Evolutionary conservation across 108 stramenopile genomes (phyloP), one percentile per base, ranked within the genome.

Genomic region (Cyclotella choctawhatcheeana): DNA sequence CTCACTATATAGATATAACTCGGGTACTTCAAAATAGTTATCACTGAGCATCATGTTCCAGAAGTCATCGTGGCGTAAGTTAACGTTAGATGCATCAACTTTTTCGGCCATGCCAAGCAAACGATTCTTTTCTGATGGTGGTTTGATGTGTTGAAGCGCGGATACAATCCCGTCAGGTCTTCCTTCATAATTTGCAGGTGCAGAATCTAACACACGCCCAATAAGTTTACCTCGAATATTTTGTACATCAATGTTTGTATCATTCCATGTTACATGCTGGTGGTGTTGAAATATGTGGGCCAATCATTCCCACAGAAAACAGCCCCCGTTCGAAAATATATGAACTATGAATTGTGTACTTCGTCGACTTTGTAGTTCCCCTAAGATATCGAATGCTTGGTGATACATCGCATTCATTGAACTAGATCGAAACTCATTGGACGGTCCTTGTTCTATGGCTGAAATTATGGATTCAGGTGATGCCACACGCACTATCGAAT

Each of bases 241-340:
- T 16, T 40, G 17, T 20, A 50, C 14, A 32, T 75, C 64, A 44
- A 61, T 32, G 16, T 17, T 43, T 8, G 30, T 30, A 60, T 60
- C 34, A 40, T 40, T 60, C 35, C 59, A 60, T 18, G 72, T 13
- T 1, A 56, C 10, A 30, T 26, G 7, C 18, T 21, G 7, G 17
- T 44, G 30, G 37, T n/a, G 33, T 53, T 35, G 62, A 16, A 89
- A 58, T n/a, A 89, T 62, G 13, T 44, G 44, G 24, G 90, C 71
- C 17, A 95, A 44, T 47, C 79, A 73, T 79, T 95, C 94, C 90
- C 90, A 95, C 2, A 95, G 64, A 61, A 95, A 95, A 79, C 90
- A 89, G 18, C 94, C 91, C 0, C 88, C 89, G 74, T 95, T 95
- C 18, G 94, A 95, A 67, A 95, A 91, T 26, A 65, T 59, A 61